These are phyloP conservation scores for Arthrobotrys sphaeroides DNA, from an alignment of 2,329 filamentous ascomycete genomes.

Conservation along the genomic window DNA sequence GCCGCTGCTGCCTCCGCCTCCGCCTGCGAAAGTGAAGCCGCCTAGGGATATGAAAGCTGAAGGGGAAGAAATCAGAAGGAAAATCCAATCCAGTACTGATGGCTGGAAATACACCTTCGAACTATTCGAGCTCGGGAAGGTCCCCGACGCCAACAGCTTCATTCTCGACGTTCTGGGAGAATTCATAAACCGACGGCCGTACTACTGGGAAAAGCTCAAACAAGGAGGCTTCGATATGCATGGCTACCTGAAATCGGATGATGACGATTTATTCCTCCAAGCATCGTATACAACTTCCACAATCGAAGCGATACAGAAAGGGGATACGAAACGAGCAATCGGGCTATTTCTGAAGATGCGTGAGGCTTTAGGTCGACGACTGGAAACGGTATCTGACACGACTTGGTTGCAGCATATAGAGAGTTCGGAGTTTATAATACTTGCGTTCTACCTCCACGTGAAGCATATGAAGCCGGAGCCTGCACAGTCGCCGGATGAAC, in stretches of 20 bases:
- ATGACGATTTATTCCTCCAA: conserved; percentile 26
- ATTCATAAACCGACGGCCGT: conserved; percentile 1
- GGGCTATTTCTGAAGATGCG: background rate
- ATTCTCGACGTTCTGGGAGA: conserved; percentile 5
- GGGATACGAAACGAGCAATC: background rate
- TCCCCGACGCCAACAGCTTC: conserved; percentile 7
- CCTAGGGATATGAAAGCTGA: too few species aligned
- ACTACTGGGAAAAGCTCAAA: background rate
- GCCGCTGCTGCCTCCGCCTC: too few species aligned
- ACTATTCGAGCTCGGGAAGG: conserved; percentile 8
- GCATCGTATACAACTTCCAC: background rate
- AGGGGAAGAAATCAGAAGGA: background rate
- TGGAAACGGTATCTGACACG: too few species aligned
- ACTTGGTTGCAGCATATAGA: conserved; percentile 6
- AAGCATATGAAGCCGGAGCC: too few species aligned
- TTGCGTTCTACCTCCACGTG: background rate
- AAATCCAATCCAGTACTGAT: background rate
- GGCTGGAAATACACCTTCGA: conserved; percentile 17
- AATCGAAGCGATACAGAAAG: background rate
- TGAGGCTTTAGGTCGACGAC: background rate
- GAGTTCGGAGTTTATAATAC: background rate
- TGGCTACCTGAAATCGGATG: background rate
- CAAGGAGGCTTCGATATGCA: conserved; percentile 5
- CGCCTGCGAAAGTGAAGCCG: too few species aligned
- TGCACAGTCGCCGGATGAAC: background rate